These are phyloP conservation scores for Penicillium roqueforti DNA, from an alignment of 495 filamentous ascomycete species.

Conservation along the genomic window DNA sequence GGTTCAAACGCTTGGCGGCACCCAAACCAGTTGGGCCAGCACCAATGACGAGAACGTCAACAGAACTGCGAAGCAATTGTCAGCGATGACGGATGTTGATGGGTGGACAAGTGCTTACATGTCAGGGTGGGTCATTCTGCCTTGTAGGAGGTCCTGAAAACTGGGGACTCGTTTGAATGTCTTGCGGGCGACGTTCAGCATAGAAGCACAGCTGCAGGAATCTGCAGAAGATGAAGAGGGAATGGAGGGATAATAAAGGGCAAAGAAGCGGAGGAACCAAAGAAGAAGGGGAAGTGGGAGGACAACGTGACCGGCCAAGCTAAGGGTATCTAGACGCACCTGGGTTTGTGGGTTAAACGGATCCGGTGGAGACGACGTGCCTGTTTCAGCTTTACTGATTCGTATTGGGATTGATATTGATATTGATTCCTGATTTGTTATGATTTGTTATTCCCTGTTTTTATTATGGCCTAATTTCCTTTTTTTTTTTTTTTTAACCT, in stretches of 20 bases:
- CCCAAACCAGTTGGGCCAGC: conserved; percentile 95
- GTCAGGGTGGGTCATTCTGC: conserved; percentile 55
- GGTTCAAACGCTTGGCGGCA: conserved; percentile 95
- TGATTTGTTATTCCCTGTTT: no score
- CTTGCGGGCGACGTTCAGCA: conserved; percentile 49
- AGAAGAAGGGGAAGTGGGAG: conserved; percentile 23
- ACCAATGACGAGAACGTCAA: conserved; percentile 98
- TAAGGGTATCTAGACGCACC: conserved; percentile 19
- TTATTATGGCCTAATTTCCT: background rate
- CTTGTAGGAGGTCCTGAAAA: conserved; percentile 57
- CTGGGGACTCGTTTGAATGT: conserved; percentile 55
- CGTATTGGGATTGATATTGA: conserved; percentile 1
- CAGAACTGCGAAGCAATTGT: conserved; percentile 55
- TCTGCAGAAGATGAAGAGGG: conserved; percentile 21
- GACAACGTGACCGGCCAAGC: conserved; percentile 31
- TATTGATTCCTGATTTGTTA: background rate
- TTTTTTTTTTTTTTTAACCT: background rate
- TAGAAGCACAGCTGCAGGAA: conserved; percentile 41
- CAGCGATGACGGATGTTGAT: conserved; percentile 6
- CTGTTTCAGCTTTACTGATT: conserved; percentile 41
- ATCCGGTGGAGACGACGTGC: conserved; percentile 23
- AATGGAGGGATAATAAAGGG: conserved; percentile 23
- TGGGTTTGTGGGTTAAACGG: conserved; percentile 16
- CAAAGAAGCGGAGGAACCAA: conserved; percentile 12
- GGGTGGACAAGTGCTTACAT: conserved; percentile 35